Evolutionary conservation across 345 rosid genomes (phyloP), one percentile per base, ranked within the genome.

Genomic region (Brassica juncea): DNA sequence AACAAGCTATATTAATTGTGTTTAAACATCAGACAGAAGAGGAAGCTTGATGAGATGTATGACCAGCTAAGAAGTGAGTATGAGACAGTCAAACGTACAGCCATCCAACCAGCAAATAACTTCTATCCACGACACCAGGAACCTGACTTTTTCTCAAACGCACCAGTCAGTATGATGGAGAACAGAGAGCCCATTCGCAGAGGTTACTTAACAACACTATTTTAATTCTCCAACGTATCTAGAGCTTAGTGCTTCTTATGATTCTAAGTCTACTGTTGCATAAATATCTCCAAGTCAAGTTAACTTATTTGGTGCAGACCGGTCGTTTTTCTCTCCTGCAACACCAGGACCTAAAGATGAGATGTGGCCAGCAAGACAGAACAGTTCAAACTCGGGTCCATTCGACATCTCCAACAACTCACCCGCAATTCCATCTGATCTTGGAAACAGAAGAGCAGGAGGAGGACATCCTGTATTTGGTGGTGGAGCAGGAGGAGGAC

Each of bases 11-110:
- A 21, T 19, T 39, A 15, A 67, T 15, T 77, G 71, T 68, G 14
- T 12, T 68, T 37, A 14, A 71, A 74, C 80, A 70, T 61, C 90
- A 93, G 98, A 83, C 97, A 91, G 86, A 95, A 95, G 92, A 90
- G 97, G 78, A 95, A 91, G 80, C 97, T 91, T 55, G 99, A 95
- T 78, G 99, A 95, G 84, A 95, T 95, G 97, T 93, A 95, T 75
- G 99, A 95, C 78, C 96, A 88, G 70, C 72, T 95, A 84, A 87
- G 94, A 80, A 90, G 81, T 65, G 97, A 95, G 74, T 87, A 83
- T 4, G 93, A 95, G 76, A 88, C 96, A 10, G 70, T 82, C 68
- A 93, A 93, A 84, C 84, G 97, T 82, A 82, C 97, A 71, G 88
- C 98, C 49, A 87, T 91, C 81, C 97, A 91, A 79, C 97, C 96